phyloP scores from a whole-genome alignment of 2,329 filamentous ascomycete genomes.

The Aureobasidium lini region DNA sequence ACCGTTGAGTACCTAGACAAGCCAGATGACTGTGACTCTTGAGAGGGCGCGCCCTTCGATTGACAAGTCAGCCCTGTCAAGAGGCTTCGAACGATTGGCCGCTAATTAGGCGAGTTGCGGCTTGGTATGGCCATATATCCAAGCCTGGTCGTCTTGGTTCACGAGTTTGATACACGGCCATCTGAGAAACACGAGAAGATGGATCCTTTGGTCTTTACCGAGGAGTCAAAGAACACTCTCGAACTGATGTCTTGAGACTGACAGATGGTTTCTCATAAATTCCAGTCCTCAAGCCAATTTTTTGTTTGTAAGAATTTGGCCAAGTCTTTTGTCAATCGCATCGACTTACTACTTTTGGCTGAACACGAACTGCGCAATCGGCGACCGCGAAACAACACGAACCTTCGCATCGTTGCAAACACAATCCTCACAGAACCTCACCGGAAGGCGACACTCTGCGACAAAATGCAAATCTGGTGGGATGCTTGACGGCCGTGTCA shows the following conservation, averaged over 20 bases:
- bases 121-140: constrained; percentile 1
- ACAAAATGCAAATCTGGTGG: too few relatives aligned
- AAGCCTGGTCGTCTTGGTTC: not conserved
- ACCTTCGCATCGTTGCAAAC: not conserved
- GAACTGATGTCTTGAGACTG: too few relatives aligned
- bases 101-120: not conserved
- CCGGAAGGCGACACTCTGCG: not conserved
- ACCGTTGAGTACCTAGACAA: constrained; percentile 7
- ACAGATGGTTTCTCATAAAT: not conserved
- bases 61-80: constrained; percentile 7
- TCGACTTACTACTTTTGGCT: not conserved
- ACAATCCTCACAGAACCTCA: not conserved
- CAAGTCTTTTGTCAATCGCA: not conserved
- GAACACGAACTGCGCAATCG: not conserved
- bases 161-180: too few relatives aligned
- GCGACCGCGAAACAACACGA: not conserved
- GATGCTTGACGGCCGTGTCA: too few relatives aligned
- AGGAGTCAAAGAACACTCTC: too few relatives aligned
- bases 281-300: not conserved
- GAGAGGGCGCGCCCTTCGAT: constrained; percentile 7
- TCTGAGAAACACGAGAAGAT: too few relatives aligned
- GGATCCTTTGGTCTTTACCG: too few relatives aligned
- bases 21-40: constrained; percentile 6
- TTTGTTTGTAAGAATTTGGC: not conserved
- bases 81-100: not conserved